Conservation (phyloP, 768 basidiomycete species). For the Sporobolomyces pararoseus region DNA sequence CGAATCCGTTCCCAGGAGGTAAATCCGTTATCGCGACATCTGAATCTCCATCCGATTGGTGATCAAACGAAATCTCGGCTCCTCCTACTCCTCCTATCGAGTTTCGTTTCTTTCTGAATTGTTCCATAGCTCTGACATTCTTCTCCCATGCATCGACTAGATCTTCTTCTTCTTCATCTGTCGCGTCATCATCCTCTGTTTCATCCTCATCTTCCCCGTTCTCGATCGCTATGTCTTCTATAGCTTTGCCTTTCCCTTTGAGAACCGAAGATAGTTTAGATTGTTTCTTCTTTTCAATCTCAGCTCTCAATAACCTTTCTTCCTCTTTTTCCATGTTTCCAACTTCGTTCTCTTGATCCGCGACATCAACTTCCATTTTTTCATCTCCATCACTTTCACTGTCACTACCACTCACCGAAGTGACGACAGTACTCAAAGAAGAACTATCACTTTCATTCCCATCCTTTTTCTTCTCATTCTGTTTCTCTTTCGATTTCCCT, state of each 20-base stretch:
- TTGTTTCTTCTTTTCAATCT: slow-evolving; percentile 24
- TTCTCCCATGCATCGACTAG: slow-evolving; percentile 22
- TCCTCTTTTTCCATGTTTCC: slow-evolving; percentile 28
- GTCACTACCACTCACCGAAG: background rate
- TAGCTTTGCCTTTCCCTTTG: background rate
- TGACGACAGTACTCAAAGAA: slow-evolving; percentile 16
- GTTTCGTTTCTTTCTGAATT: background rate
- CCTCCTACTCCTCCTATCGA: background rate
- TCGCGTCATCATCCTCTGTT: background rate
- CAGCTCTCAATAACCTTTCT: slow-evolving; percentile 28
- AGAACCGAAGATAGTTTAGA: background rate
- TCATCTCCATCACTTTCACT: slow-evolving; percentile 8
- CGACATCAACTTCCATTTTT: background rate
- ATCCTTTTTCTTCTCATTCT: background rate
- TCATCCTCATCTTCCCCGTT: background rate
- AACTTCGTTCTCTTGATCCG: slow-evolving; percentile 16
- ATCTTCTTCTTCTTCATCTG: slow-evolving; percentile 7
- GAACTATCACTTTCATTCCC: slow-evolving; percentile 19
- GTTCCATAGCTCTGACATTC: slow-evolving; percentile 27
- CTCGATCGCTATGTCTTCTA: background rate
- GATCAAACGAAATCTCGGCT: slow-evolving; percentile 12
- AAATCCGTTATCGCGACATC: slow-evolving; percentile 34
- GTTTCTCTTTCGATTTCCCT: background rate
- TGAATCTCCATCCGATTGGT: slow-evolving; percentile 17
- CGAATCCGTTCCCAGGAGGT: slow-evolving; percentile 32